Evolutionary conservation across 192 early-diverging fungal species (phyloP), one percentile per base, ranked within the genome.

Genomic region (Piromyces finnis): DNA sequence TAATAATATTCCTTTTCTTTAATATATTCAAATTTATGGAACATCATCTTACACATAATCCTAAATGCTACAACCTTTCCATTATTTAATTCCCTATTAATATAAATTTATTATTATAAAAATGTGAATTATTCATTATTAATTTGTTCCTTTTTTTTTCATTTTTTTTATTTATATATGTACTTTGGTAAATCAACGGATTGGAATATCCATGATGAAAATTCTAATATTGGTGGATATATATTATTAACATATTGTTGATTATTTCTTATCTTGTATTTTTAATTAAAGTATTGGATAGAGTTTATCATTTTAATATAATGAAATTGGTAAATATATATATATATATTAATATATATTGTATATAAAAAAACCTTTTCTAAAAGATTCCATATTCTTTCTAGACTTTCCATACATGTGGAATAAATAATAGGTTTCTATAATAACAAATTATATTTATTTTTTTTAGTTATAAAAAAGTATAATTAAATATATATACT

Each of bases 141-240:
- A n/a, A n/a, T n/a, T 51, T 22, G 22, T 51, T 51, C 17, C 22
- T 51, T 22, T 51, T 22, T 22, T 15, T 51, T 22, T 51, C 2
- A 22, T 22, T 51, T 12, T 14, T 37, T 14, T 14, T 37, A 37
- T 37, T 14, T 14, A 14, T 37, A 37, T 37, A 37, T 37, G 15
- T 85, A 94, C 92, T 79, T 82, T 78, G 86, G 83, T 29, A 92
- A 41, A 82, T 91, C 88, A 29, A 88, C 86, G 0, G 93, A 91
- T 83, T 95, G 87, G 77, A 96, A 92, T 28, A 95, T 81, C 93
- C 94, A 95, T 4, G 91, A 87, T 12, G 90, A 84, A 82, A 94
- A 90, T 59, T 95, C 92, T 77, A 92, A 94, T 1, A 94, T 84
- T 12, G 90, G 85, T 3, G 94, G 94, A 79, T 91, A 89, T 26